Evolutionary conservation across 208 protist species (phyloP).

Genomic region (Trypanosoma lewisi): DNA sequence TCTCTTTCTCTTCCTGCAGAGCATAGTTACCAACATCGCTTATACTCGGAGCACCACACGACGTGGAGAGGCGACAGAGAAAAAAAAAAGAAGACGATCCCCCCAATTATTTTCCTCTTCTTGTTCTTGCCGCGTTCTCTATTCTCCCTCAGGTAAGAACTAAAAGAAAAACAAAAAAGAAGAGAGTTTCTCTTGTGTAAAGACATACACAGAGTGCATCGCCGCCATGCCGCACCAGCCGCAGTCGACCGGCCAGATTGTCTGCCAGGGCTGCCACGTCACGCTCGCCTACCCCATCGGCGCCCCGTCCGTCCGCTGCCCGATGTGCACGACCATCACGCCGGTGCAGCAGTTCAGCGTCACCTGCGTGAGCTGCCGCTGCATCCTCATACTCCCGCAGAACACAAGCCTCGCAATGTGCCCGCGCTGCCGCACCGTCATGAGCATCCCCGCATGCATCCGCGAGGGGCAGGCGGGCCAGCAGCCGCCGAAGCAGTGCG

Average conservation of each 20-base stretch:
- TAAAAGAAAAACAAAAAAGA: no score
- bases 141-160: background rate
- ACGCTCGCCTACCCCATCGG: slow-evolving; percentile 85
- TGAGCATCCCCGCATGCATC: slow-evolving; percentile 82
- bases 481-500: slow-evolving; percentile 70
- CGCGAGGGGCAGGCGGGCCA: slow-evolving; percentile 57
- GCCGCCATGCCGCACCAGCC: slow-evolving; percentile 45
- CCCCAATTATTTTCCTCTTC: background rate
- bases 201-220: background rate
- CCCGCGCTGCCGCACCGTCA: slow-evolving; percentile 77
- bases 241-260: slow-evolving; percentile 77
- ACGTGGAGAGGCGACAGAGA: background rate
- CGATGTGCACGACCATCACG: slow-evolving; percentile 80
- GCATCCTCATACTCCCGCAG: slow-evolving; percentile 78
- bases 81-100: background rate
- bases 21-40: no score
- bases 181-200: no score
- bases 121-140: background rate
- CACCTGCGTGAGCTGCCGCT: slow-evolving; percentile 77
- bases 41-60: no score
- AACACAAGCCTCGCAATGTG: slow-evolving; percentile 87
- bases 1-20: no score
- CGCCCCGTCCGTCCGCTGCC: slow-evolving; percentile 78
- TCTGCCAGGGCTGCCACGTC: slow-evolving; percentile 70
- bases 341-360: slow-evolving; percentile 82